phyloP scores from a whole-genome alignment of 1,139 yeast genomes.

The Candida smagusa region DNA sequence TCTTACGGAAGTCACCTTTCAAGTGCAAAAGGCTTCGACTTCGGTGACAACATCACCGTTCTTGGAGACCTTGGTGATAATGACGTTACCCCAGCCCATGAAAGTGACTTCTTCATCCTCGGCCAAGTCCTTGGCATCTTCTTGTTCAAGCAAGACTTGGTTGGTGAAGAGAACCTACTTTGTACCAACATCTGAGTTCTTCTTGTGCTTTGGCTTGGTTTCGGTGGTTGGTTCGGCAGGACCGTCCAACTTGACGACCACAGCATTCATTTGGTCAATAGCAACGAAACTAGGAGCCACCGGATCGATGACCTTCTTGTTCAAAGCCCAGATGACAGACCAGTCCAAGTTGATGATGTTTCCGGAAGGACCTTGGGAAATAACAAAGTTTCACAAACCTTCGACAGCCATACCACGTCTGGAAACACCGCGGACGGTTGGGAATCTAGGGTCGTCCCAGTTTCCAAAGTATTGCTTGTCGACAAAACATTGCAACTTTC shows the following conservation, averaged over 20 bases:
- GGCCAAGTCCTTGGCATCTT: slow-evolving; percentile 72
- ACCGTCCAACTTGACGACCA: slow-evolving; percentile 63
- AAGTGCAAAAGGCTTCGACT: slow-evolving; percentile 78
- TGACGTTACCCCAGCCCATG: slow-evolving; percentile 99
- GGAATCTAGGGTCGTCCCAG: slow-evolving; percentile 99
- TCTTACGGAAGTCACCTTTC: slow-evolving; percentile 97
- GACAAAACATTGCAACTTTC: slow-evolving; percentile 98
- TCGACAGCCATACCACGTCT: slow-evolving; percentile 99
- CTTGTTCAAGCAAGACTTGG: slow-evolving; percentile 77
- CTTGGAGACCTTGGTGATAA: slow-evolving; percentile 67
- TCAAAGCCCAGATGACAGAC: slow-evolving; percentile 95
- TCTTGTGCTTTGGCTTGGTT: slow-evolving; percentile 89
- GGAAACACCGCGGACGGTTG: slow-evolving; percentile 97
- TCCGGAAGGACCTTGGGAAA: slow-evolving; percentile 95
- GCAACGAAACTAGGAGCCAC: slow-evolving; percentile 94
- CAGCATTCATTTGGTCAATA: slow-evolving; percentile 57
- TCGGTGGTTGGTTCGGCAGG: slow-evolving; percentile 64
- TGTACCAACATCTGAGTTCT: slow-evolving; percentile 86
- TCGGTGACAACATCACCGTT: slow-evolving; percentile 53
- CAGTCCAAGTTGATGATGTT: slow-evolving; percentile 95
- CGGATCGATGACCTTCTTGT: slow-evolving; percentile 95
- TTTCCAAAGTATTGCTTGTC: slow-evolving; percentile 79
- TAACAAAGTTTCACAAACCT: slow-evolving; percentile 87
- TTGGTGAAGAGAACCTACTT: slow-evolving; percentile 72
- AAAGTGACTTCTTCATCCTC: slow-evolving; percentile 86